A percentile compares a stretch with the other conserved stretches of the same genome.
These are phyloP conservation scores for Pythium folliculosum DNA, from an alignment of 352 stramenopile species.

Conservation along the genomic window DNA sequence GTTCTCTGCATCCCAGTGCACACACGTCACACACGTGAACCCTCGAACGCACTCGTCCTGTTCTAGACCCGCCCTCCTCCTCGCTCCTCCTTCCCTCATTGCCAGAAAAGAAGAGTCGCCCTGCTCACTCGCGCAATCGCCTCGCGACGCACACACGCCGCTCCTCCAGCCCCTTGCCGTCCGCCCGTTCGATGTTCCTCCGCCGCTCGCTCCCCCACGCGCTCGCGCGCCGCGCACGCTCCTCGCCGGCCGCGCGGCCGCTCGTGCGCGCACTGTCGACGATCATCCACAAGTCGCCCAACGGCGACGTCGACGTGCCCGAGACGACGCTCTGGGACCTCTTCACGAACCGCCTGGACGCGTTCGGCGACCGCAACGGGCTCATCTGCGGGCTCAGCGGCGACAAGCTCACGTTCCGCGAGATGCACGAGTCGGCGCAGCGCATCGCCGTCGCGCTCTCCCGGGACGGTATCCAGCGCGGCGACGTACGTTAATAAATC, in stretches of 20 bases:
- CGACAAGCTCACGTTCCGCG: constrained; percentile 45
- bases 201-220: constrained; percentile 12
- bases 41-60: too few species aligned
- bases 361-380: constrained; percentile 41
- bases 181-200: constrained; percentile 1
- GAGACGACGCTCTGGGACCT: constrained; percentile 52
- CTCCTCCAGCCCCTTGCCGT: neutral
- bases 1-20: neutral
- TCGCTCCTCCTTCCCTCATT: neutral
- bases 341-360: constrained; percentile 35
- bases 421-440: constrained; percentile 42
- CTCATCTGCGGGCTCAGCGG: constrained; percentile 60
- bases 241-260: neutral
- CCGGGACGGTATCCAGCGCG: constrained; percentile 46
- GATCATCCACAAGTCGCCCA: constrained; percentile 36
- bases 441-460: constrained; percentile 46
- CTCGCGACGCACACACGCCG: neutral
- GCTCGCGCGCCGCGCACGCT: constrained; percentile 8
- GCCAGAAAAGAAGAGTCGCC: neutral
- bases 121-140: neutral
- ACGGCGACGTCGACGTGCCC: constrained; percentile 47
- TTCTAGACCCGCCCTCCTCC: neutral
- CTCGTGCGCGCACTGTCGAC: constrained; percentile 32
- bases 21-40: neutral
- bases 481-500: constrained; percentile 30